Percentiles rank a stretch among this genome's conserved stretches.
These are phyloP conservation scores for Metarhizium rileyi DNA, from an alignment of 2,329 filamentous ascomycete genomes.

Conservation along the genomic window DNA sequence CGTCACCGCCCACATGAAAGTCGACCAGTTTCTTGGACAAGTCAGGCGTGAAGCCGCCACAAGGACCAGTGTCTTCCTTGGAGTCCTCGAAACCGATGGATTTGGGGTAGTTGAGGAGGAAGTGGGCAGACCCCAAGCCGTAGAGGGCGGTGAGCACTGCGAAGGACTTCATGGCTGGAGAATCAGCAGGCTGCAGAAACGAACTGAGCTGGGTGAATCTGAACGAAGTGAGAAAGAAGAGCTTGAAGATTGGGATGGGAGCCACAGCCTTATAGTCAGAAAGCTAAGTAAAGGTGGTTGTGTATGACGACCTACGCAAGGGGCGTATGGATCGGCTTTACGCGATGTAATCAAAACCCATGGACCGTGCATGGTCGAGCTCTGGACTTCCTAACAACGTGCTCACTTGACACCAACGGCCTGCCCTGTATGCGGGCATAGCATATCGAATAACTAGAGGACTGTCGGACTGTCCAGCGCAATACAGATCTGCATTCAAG, in stretches of 20 bases:
- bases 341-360: too few relatives aligned
- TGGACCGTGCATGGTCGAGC: neutral
- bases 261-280: neutral
- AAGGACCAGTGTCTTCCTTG: slow-evolving; percentile 35
- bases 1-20: slow-evolving; percentile 49
- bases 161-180: slow-evolving; percentile 13
- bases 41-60: slow-evolving; percentile 42
- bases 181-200: neutral
- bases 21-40: slow-evolving; percentile 37
- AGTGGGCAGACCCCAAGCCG: slow-evolving; percentile 39
- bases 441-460: too few relatives aligned
- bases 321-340: neutral
- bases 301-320: neutral
- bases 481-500: too few relatives aligned
- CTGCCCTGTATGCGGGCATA: neutral
- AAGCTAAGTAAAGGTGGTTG: slow-evolving; percentile 2
- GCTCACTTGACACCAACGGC: neutral
- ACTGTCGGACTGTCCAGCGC: too few relatives aligned
- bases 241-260: neutral
- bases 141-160: slow-evolving; percentile 29
- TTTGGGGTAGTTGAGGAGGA: slow-evolving; percentile 38
- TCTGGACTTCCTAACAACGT: neutral
- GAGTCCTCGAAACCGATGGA: slow-evolving; percentile 40
- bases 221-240: neutral
- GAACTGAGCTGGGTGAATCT: neutral